Base-by-base conservation (phyloP, 108 stramenopile species). In the Chaetoceros tenuissimus region DNA sequence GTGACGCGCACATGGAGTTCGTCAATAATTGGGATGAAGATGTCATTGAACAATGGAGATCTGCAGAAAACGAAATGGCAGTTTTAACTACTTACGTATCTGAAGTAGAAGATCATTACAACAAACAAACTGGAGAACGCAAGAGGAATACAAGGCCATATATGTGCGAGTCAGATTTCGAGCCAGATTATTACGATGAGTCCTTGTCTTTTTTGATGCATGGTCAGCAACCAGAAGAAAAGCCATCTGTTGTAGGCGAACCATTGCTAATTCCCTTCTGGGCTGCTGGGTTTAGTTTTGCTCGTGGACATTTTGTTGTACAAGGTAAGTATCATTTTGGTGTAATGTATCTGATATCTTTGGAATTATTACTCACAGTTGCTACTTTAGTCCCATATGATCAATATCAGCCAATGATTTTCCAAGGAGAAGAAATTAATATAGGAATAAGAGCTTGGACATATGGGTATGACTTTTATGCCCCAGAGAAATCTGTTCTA, bases 241-340 rank as follows among this genome's bases (percentile, higher is more conserved):
- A 52, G 19, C 52, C 73, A 17, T 19, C 31, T 3, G 28, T 66
- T 24, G 29, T 46, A 18, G 55, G 59, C 7, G 20, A 26, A 40
- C 92, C 92, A 3, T 40, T 66, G 59, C 66, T 77, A 21, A 79
- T 85, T 17, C 86, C 84, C 29, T 84, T 81, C 46, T 95, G 89
- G 87, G 89, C 89, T 0, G 87, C 92, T 20, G 92, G 92, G 0
- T 89, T 89, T 47, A 77, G 71, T 47, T 93, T 93, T 60, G 58
- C 77, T 1, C 45, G 82, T 16, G 80, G 82, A 3, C 84, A 85
- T 48, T 73, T 80, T 59, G 43, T 78, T 23, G 67, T 78, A 53
- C 46, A 60, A 28, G 87, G 77, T 3, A 66, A 60, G 1, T 79
- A 83, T 46, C 73, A 81, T 55, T 53, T 24, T 20, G 47, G 56